Conservation (phyloP, 495 filamentous ascomycete genomes). For the Staphylotrichum longicolle region DNA sequence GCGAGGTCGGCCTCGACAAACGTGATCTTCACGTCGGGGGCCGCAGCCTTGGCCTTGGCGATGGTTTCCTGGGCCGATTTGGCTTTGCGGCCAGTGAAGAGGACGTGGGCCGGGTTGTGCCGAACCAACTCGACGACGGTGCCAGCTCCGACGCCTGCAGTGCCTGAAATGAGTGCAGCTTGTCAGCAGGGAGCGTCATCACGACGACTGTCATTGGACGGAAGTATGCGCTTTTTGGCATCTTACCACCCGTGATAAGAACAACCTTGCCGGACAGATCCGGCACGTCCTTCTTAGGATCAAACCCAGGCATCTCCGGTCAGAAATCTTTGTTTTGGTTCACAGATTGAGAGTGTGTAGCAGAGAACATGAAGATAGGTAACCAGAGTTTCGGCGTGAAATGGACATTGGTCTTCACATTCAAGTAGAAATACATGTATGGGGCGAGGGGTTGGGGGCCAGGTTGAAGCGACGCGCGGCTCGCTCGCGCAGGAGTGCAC, state of each 20-base stretch:
- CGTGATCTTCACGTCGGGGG: slow-evolving; percentile 9
- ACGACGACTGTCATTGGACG: background rate
- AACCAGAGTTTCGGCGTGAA: too few species aligned
- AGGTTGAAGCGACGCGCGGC: too few species aligned
- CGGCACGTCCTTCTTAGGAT: slow-evolving; percentile 10
- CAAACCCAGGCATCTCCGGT: slow-evolving; percentile 11
- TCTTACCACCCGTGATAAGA: slow-evolving; percentile 13
- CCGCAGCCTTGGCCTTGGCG: background rate
- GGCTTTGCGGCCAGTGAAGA: slow-evolving; percentile 19
- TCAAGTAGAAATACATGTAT: too few species aligned
- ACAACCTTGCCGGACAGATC: slow-evolving; percentile 14
- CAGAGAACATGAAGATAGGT: too few species aligned
- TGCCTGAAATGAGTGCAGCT: background rate
- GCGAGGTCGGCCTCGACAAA: slow-evolving; percentile 20
- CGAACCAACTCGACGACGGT: slow-evolving; percentile 6
- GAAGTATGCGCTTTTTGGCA: too few species aligned
- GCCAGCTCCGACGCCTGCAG: slow-evolving; percentile 10
- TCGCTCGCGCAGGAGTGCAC: too few species aligned
- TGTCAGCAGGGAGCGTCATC: background rate
- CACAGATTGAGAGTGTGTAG: too few species aligned
- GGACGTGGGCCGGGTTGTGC: slow-evolving; percentile 9
- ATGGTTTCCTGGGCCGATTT: slow-evolving; percentile 17
- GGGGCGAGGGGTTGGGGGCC: too few species aligned
- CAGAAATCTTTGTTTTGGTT: background rate
- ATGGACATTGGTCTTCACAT: too few species aligned